A percentile compares a stretch with the other conserved stretches of the same genome.
Evolutionary conservation across 2,329 filamentous ascomycete species (phyloP).

Genomic region (Ceratocystis lukuohia): DNA sequence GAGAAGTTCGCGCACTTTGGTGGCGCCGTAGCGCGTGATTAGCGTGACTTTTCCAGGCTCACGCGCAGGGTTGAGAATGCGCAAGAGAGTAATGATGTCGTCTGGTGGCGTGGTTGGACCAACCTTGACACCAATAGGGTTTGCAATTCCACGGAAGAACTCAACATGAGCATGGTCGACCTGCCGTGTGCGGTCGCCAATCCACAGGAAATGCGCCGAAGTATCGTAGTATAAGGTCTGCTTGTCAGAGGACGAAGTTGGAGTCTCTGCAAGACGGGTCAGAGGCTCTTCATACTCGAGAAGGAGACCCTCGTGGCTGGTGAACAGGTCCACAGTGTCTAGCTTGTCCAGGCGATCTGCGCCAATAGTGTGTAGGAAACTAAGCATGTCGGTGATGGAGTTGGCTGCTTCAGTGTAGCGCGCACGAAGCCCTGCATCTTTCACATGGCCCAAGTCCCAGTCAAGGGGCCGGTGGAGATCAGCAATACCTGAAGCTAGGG

Average conservation of each 20-base stretch:
- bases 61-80: constrained; percentile 67
- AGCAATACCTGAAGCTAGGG: constrained; percentile 75
- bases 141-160: constrained; percentile 91
- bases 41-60: constrained; percentile 90
- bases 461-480: constrained; percentile 88
- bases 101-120: constrained; percentile 67
- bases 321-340: constrained; percentile 87
- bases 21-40: constrained; percentile 85
- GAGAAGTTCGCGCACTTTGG: constrained; percentile 60
- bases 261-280: constrained; percentile 60
- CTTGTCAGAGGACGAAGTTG: constrained; percentile 33
- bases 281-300: constrained; percentile 88
- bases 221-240: constrained; percentile 58
- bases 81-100: constrained; percentile 67
- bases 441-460: constrained; percentile 88
- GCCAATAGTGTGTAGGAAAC: constrained; percentile 89
- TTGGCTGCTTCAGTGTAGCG: constrained; percentile 77
- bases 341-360: constrained; percentile 73
- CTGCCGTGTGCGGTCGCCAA: constrained; percentile 89
- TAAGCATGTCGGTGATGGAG: constrained; percentile 78
- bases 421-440: constrained; percentile 65
- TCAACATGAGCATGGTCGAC: constrained; percentile 89
- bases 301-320: constrained; percentile 84
- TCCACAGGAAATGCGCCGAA: constrained; percentile 94
- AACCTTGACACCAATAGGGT: constrained; percentile 93